Evolutionary conservation across 352 stramenopile genomes (phyloP).

Genomic region (Phytophthora agathidicida): DNA sequence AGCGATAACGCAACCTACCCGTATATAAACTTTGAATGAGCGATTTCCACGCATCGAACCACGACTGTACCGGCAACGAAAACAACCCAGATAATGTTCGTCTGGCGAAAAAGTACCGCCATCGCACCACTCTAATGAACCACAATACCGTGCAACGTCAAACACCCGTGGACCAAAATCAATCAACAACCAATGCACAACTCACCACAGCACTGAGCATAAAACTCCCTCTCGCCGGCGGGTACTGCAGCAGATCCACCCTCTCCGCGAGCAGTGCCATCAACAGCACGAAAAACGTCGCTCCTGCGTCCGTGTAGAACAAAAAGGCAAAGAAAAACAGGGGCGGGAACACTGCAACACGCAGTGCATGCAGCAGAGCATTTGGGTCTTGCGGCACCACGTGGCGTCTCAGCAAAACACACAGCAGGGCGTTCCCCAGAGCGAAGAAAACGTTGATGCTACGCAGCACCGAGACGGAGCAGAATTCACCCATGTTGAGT

Average conservation of each 20-base stretch:
- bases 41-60: constrained; percentile 72
- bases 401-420: constrained; percentile 51
- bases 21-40: constrained; percentile 73
- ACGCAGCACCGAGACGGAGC: constrained; percentile 67
- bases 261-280: constrained; percentile 73
- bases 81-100: constrained; percentile 91
- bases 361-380: constrained; percentile 65
- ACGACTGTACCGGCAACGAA: constrained; percentile 84
- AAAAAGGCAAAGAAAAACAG: constrained; percentile 91
- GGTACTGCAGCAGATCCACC: constrained; percentile 51
- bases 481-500: constrained; percentile 40
- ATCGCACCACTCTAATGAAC: constrained; percentile 59
- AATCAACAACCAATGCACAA: background rate
- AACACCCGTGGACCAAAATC: background rate
- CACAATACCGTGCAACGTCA: constrained; percentile 2
- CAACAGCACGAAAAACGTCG: constrained; percentile 89
- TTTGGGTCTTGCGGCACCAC: constrained; percentile 52
- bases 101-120: constrained; percentile 90
- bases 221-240: constrained; percentile 42
- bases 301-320: constrained; percentile 90
- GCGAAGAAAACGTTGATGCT: constrained; percentile 86
- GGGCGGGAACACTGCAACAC: constrained; percentile 79
- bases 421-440: constrained; percentile 55
- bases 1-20: constrained; percentile 39
- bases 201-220: constrained; percentile 68